Evolutionary conservation across 768 basidiomycete genomes (phyloP), one percentile per base, ranked within the genome.

Genomic region (Serendipita indica): DNA sequence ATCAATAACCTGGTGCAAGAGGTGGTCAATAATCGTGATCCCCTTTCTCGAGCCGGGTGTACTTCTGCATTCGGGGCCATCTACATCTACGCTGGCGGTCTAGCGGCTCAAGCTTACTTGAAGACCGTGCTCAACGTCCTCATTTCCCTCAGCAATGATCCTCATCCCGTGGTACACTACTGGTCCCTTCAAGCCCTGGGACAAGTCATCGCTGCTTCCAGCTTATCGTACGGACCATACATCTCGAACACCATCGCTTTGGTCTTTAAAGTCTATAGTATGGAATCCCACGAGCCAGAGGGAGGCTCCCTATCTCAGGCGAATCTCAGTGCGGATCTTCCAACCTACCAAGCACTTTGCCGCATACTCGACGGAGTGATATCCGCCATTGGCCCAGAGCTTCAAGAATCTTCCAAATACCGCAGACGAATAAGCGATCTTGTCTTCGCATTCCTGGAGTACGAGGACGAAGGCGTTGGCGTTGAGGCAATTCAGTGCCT

Each of bases 401-500:
- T 98, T 57, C 86, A 92, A 65, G 96, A 98, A 63, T 87, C 88
- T 0, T 74, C 79, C 20, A 75, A 81, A 13, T 86, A 89, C 1
- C 74, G 90, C n/a, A 79, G 81, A 1, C 74, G 96, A 28, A 79
- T 94, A 10, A 78, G 94, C 35, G 83, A 86, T 64, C 77, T 98
- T 16, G 85, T 97, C 3, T 79, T 83, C 60, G 86, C 91, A 64
- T 89, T 97, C 65, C 81, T 82, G 2, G 70, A 79, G 37, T 93
- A 97, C 65, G 79, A 82, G 2, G 90, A 96, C 63, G 90, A 94
- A 65, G 83, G 84, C 1, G 83, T 92, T 58, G 77, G 84, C 34
- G 88, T 98, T 1, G 91, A 97, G 68, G 92, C 92, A 1, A 93
- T 97, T 69, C 89, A 86, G 70, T 94, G 92, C 69, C 83, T 91